Base-by-base conservation (phyloP, 164 flowering plant species). In the Liquidambar formosana region DNA sequence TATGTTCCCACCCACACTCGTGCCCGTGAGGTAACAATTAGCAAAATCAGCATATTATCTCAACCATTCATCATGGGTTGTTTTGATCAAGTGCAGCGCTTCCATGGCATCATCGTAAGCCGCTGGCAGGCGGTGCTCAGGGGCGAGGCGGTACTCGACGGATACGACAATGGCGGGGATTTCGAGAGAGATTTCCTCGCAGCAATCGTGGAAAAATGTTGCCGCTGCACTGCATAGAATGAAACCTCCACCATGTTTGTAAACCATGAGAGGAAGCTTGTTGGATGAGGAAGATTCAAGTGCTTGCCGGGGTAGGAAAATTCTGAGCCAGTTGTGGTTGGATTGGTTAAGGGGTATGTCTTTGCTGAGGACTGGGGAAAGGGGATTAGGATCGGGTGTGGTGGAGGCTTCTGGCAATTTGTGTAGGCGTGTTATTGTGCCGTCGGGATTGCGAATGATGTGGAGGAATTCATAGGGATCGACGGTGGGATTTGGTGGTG, bases 241-340 rank as follows among this genome's bases (percentile, higher is more conserved):
- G 80, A 85, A 86, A 79, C 89, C 85, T 19, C 90, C 84, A 14
- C 90, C 90, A 58, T 86, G 90, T 56, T 86, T 75, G 74, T 72
- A 81, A 13, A 86, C 63, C 0, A 82, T 33, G 46, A 85, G 41
- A 11, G 90, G 90, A 1, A 84, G 81, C 60, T 70, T 78, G 2
- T 11, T 27, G 67, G 64, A 18, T 18, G 68, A 13, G 15, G 64
- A 3, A 22, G 33, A 13, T 5, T 25, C 45, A 3, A 28, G 64
- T 52, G 67, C 63, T 1, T 45, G 26, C 22, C 65, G 69, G 28
- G 86, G 85, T 8, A 69, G 65, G 76, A 19, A 82, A 18, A 85
- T 45, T 14, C 92, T 78, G 19, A 71, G 45, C 75, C 78, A 82
- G 19, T 84, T 82, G n/a, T 71, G 49, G 12, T 67, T 63, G 11